A percentile compares a stretch with the other conserved stretches of the same genome.
Conservation (phyloP, 176 grass and related monocot species). For the Hyparrhenia diplandra region DNA sequence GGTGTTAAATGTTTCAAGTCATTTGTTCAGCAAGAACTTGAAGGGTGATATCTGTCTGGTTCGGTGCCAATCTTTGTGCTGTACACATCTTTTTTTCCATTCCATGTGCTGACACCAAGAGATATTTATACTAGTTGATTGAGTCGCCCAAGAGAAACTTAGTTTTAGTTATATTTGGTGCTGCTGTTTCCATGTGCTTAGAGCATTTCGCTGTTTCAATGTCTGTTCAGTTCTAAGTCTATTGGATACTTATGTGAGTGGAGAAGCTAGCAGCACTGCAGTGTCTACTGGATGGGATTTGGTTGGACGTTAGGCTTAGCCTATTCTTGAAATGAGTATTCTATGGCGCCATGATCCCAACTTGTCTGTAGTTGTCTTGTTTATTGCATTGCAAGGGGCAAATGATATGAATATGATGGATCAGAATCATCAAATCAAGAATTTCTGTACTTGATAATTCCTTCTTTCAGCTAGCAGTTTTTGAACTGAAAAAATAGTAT, state of each 20-base stretch:
- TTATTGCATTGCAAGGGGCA: too few relatives aligned
- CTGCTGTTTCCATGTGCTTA: not conserved
- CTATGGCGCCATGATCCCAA: too few relatives aligned
- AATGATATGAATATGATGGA: not conserved
- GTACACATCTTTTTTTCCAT: not conserved
- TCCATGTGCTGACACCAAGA: not conserved
- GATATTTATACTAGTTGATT: too few relatives aligned
- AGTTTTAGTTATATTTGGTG: not conserved
- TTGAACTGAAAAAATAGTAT: not conserved
- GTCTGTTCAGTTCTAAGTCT: not conserved
- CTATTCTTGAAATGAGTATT: too few relatives aligned
- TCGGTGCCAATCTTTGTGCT: too few relatives aligned
- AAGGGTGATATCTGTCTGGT: not conserved
- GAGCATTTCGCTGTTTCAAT: not conserved
- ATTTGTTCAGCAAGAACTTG: not conserved
- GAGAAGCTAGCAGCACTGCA: not conserved
- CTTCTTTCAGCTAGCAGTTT: not conserved
- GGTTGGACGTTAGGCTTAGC: not conserved
- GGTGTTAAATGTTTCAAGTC: not conserved
- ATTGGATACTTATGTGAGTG: not conserved
- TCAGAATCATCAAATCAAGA: not conserved
- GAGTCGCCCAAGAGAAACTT: not conserved
- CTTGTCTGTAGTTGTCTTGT: too few relatives aligned
- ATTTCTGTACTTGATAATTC: too few relatives aligned
- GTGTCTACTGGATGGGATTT: not conserved